Conservation (phyloP, 2,329 filamentous ascomycete species). For the Pyricularia grisea region DNA sequence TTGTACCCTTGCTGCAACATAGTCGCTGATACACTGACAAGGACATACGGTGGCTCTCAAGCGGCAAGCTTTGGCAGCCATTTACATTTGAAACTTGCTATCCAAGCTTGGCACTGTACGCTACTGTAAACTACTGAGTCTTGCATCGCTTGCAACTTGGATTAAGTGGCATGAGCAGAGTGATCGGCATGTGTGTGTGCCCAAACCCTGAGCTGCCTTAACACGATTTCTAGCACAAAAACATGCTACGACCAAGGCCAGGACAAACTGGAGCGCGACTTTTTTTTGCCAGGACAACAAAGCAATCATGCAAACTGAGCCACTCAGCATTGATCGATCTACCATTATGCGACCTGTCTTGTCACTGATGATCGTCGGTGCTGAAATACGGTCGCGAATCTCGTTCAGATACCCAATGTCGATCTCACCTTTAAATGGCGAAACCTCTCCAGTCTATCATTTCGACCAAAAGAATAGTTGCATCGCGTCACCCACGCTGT, state of each 20-base stretch:
- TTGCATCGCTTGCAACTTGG: not conserved
- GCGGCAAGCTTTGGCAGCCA: not conserved
- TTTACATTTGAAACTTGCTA: not conserved
- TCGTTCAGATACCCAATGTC: not conserved
- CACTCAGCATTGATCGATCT: not conserved
- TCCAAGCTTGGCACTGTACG: not conserved
- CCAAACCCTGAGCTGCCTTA: not conserved
- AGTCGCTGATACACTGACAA: not conserved
- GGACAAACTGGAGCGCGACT: not conserved
- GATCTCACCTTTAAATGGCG: not conserved
- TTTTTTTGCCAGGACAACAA: not conserved
- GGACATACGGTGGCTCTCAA: not conserved
- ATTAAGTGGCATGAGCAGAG: not conserved
- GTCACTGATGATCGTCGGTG: not conserved
- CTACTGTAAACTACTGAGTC: not conserved
- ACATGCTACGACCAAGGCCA: not conserved
- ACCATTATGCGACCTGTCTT: not conserved
- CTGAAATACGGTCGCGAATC: not conserved
- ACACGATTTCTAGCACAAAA: not conserved
- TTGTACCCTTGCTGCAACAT: not conserved
- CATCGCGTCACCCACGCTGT: not conserved
- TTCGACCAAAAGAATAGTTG: not conserved
- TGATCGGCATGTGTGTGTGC: not conserved
- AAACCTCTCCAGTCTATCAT: not conserved
- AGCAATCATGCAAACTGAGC: not conserved